Percentiles rank a stretch among this genome's conserved stretches.
These are phyloP conservation scores for Termitomyces sp. DNA, from an alignment of 768 basidiomycete species.

Conservation along the genomic window DNA sequence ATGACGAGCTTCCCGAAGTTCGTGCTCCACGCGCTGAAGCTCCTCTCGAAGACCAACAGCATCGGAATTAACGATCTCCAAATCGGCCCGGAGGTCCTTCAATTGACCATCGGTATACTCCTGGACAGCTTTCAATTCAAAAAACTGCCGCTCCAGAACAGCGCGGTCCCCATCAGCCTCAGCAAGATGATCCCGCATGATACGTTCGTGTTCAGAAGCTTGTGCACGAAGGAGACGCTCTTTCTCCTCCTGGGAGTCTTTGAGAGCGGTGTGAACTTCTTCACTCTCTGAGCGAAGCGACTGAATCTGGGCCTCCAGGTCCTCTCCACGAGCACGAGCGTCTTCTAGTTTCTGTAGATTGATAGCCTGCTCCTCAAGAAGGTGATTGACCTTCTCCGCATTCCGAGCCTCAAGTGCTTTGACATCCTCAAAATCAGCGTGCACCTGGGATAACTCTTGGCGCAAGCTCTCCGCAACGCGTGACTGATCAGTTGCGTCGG, in stretches of 20 bases:
- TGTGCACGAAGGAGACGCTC: constrained; percentile 72
- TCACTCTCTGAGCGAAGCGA: constrained; percentile 70
- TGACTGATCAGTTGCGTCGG: constrained; percentile 68
- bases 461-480: constrained; percentile 54
- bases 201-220: constrained; percentile 60
- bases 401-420: constrained; percentile 65
- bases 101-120: constrained; percentile 61
- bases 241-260: constrained; percentile 71
- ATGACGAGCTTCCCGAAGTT: constrained; percentile 63
- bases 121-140: constrained; percentile 61
- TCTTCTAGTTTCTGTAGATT: constrained; percentile 71
- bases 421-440: constrained; percentile 62
- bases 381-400: constrained; percentile 54
- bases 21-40: constrained; percentile 65
- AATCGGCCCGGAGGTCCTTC: constrained; percentile 57
- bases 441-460: constrained; percentile 60
- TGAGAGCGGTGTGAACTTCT: constrained; percentile 64
- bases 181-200: constrained; percentile 83
- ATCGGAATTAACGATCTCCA: constrained; percentile 66
- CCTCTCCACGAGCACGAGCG: constrained; percentile 68
- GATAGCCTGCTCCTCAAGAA: constrained; percentile 76
- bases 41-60: constrained; percentile 70
- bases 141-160: constrained; percentile 85
- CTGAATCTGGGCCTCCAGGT: constrained; percentile 73
- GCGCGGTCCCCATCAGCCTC: constrained; percentile 95